Evolutionary conservation across 2,329 filamentous ascomycete species (phyloP).

Genomic region (Cladophialophora yegresii): DNA sequence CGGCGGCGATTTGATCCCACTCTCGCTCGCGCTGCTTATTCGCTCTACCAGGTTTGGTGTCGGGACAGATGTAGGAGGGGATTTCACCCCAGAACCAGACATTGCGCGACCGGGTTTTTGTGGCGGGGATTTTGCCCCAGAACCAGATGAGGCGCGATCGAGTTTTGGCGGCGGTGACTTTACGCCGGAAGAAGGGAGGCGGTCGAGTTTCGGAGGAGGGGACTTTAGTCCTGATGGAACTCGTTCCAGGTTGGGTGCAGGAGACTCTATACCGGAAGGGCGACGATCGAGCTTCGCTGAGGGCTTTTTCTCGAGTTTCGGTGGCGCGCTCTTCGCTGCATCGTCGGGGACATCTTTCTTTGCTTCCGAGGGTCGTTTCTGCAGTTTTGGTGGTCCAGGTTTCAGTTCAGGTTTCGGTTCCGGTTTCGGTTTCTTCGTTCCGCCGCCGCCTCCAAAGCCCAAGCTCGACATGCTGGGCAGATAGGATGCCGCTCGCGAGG

Average conservation of each 20-base stretch:
- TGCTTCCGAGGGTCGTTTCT: conserved; percentile 13
- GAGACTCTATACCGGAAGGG: conserved; percentile 18
- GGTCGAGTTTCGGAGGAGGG: conserved; percentile 6
- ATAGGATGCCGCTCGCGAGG: conserved; percentile 32
- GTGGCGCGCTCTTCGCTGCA: conserved; percentile 2
- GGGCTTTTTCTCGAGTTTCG: conserved; percentile 13
- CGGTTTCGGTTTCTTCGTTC: conserved; percentile 12
- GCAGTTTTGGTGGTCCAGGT: conserved; percentile 23
- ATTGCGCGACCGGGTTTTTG: conserved; percentile 10
- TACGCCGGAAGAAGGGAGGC: conserved; percentile 16
- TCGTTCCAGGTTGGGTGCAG: conserved; percentile 18
- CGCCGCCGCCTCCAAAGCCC: conserved; percentile 16
- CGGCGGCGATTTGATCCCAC: conserved; percentile 20
- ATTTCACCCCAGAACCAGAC: conserved; percentile 13
- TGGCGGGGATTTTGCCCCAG: conserved; percentile 17
- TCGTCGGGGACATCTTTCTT: conserved; percentile 4
- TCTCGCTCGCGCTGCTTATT: no score
- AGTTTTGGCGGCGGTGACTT: conserved; percentile 22
- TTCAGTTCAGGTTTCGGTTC: no score
- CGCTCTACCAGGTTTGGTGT: conserved; percentile 17
- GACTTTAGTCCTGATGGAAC: conserved; percentile 13
- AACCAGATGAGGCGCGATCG: conserved; percentile 2
- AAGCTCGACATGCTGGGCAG: conserved; percentile 28
- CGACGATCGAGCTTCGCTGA: conserved; percentile 13
- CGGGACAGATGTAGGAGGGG: conserved; percentile 25